These are phyloP conservation scores for Ceratocystiopsis sp. DNA, from an alignment of 2,329 filamentous ascomycete species.

Conservation along the genomic window DNA sequence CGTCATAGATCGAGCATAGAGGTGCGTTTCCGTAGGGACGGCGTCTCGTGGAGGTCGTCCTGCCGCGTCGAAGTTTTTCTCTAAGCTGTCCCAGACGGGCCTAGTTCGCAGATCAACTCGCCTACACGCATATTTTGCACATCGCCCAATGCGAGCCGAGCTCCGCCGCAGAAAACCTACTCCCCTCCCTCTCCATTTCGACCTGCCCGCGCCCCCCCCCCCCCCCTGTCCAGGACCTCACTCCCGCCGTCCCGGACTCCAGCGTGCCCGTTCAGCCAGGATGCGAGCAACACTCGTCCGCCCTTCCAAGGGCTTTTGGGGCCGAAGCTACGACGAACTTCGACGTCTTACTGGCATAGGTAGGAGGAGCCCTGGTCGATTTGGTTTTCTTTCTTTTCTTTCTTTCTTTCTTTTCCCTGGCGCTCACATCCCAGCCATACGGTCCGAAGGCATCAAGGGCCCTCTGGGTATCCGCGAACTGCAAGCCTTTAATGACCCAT, in stretches of 20 bases:
- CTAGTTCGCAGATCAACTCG: no score
- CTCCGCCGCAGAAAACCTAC: no score
- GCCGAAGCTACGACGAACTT: constrained; percentile 43
- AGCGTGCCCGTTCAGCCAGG: constrained; percentile 6
- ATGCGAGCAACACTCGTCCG: constrained; percentile 30
- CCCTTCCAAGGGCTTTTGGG: constrained; percentile 36
- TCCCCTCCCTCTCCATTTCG: neutral
- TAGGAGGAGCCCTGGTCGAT: constrained; percentile 14
- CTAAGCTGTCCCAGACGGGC: no score
- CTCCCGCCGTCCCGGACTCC: no score
- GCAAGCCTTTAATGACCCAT: constrained; percentile 40
- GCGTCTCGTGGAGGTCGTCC: no score
- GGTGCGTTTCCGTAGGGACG: no score
- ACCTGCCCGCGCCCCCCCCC: no score
- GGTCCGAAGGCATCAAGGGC: constrained; percentile 49
- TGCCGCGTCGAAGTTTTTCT: no score
- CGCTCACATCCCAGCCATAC: constrained; percentile 35
- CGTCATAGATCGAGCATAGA: no score
- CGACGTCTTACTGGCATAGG: constrained; percentile 38
- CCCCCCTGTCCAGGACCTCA: neutral
- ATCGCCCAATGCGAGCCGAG: no score
- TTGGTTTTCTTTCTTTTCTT: neutral
- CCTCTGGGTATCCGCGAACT: constrained; percentile 47
- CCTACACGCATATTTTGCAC: no score
- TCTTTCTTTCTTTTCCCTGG: neutral